A percentile compares a stretch with the other conserved stretches of the same genome.
phyloP scores from a whole-genome alignment of 495 filamentous ascomycete species.

The Darksidea phi region DNA sequence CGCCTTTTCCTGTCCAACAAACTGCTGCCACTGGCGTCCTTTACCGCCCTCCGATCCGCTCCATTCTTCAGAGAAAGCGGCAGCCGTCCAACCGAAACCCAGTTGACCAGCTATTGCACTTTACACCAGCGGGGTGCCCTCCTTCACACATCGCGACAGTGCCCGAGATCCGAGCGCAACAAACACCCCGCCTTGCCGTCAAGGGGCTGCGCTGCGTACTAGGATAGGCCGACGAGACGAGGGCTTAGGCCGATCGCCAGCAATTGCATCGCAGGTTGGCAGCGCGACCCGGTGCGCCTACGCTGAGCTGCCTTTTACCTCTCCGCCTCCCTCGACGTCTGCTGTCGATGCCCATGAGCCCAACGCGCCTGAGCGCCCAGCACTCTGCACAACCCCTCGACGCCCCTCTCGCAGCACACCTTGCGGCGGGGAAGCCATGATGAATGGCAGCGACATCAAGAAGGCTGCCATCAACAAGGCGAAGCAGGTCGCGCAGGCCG shows the following conservation, averaged over 20 bases:
- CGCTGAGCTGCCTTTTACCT: background rate
- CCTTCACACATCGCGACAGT: background rate
- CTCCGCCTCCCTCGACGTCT: background rate
- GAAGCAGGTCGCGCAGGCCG: conserved; percentile 57
- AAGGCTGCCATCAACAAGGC: conserved; percentile 75
- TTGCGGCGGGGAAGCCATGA: conserved; percentile 46
- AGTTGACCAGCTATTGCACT: background rate
- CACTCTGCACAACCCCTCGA: conserved; percentile 7
- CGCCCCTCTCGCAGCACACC: conserved; percentile 7
- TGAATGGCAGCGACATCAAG: conserved; percentile 73
- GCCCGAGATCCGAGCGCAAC: background rate
- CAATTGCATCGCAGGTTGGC: conserved; percentile 4
- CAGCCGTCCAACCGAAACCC: background rate
- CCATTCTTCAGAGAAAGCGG: background rate
- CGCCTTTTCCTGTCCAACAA: background rate
- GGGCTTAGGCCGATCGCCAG: conserved; percentile 3
- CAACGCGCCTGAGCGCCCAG: conserved; percentile 25
- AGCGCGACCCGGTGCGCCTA: conserved; percentile 5
- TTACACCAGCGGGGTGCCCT: background rate
- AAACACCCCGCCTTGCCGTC: background rate
- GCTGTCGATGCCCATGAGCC: conserved; percentile 16
- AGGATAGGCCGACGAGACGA: background rate
- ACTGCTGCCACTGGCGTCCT: background rate
- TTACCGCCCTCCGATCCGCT: background rate
- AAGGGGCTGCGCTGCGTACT: background rate